Percentiles rank a stretch among this genome's conserved stretches.
These are phyloP conservation scores for Urochloa ruziziensis DNA, from an alignment of 176 grass and related monocot species.

Conservation along the genomic window DNA sequence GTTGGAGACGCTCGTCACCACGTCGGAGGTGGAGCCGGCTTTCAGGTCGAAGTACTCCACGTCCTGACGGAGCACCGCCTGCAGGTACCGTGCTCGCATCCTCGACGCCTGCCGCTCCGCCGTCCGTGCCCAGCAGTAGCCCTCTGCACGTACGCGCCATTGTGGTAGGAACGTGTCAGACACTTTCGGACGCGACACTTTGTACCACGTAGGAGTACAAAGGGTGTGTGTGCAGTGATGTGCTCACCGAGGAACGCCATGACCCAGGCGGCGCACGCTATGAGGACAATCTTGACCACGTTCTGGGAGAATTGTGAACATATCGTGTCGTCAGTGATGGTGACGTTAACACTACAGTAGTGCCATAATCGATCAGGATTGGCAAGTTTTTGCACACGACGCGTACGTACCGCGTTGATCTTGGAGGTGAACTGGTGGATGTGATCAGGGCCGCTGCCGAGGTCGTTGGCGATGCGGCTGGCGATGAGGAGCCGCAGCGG, in stretches of 20 bases:
- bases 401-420: conserved; percentile 48
- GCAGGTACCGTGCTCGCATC: conserved; percentile 78
- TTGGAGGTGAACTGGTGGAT: conserved; percentile 47
- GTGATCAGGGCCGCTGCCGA: conserved; percentile 23
- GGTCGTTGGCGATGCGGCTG: conserved; percentile 26
- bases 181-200: neutral
- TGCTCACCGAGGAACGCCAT: conserved; percentile 75
- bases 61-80: conserved; percentile 83
- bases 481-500: conserved; percentile 42
- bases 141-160: neutral
- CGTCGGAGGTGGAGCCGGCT: conserved; percentile 48
- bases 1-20: conserved; percentile 80
- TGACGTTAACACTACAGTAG: no score
- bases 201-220: no score
- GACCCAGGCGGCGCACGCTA: conserved; percentile 59
- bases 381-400: no score
- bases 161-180: neutral
- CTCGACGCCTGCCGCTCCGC: conserved; percentile 86
- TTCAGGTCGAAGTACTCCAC: conserved; percentile 88
- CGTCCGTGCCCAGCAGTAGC: conserved; percentile 49
- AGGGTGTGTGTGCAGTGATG: neutral
- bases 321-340: neutral
- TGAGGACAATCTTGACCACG: conserved; percentile 49
- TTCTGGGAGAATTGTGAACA: conserved; percentile 40
- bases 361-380: no score